phyloP scores from a whole-genome alignment of 768 basidiomycete genomes.

The Infundibulicybe gibba region DNA sequence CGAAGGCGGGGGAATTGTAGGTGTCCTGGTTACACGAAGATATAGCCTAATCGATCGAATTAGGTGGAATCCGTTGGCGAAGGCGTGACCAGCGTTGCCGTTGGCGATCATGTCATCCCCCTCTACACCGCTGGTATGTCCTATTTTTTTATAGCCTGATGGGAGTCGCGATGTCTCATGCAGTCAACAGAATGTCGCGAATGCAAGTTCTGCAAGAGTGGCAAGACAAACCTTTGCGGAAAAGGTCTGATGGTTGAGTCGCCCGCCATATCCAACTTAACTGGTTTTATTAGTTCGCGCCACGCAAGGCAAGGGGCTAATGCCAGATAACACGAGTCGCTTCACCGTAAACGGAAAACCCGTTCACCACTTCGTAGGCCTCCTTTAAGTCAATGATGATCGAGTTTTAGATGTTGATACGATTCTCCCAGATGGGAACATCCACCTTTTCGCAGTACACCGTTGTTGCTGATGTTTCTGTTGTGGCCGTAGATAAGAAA shows the following conservation, averaged over 20 bases:
- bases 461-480: slow-evolving; percentile 95
- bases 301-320: slow-evolving; percentile 91
- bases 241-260: slow-evolving; percentile 47
- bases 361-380: slow-evolving; percentile 85
- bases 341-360: slow-evolving; percentile 88
- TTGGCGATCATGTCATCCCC: slow-evolving; percentile 97
- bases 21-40: slow-evolving; percentile 20
- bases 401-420: background rate
- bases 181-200: slow-evolving; percentile 72
- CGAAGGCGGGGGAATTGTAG: slow-evolving; percentile 87
- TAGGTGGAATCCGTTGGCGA: slow-evolving; percentile 98
- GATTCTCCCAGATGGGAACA: slow-evolving; percentile 81
- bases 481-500: slow-evolving; percentile 81
- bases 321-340: slow-evolving; percentile 87
- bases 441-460: slow-evolving; percentile 99
- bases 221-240: slow-evolving; percentile 98
- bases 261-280: background rate
- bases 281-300: slow-evolving; percentile 60
- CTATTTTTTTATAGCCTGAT: background rate
- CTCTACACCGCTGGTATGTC: slow-evolving; percentile 86
- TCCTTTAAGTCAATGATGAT: background rate
- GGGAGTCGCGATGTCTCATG: background rate
- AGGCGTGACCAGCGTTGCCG: slow-evolving; percentile 72
- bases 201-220: slow-evolving; percentile 98
- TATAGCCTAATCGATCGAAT: slow-evolving; percentile 9